phyloP scores from a whole-genome alignment of 208 protist species.

The Jaenimonas drosophilae region DNA sequence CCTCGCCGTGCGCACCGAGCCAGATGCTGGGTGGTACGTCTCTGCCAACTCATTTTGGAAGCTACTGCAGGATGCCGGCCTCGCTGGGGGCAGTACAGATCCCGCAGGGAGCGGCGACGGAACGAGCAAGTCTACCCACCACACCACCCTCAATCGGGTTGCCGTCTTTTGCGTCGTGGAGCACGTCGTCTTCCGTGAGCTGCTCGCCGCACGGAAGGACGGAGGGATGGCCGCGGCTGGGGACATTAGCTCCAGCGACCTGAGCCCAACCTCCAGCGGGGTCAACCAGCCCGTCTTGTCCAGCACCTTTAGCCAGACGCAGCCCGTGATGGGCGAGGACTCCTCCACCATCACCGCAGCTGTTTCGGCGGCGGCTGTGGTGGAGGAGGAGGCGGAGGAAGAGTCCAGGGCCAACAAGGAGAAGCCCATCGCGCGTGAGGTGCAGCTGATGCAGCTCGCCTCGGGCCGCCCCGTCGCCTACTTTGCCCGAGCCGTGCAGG shows the following conservation, averaged over 20 bases:
- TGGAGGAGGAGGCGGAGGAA: neutral
- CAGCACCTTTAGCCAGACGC: neutral
- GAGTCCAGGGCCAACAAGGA: neutral
- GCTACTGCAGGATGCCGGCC: constrained; percentile 36
- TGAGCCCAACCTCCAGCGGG: neutral
- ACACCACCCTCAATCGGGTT: constrained; percentile 44
- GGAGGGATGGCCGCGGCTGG: no score
- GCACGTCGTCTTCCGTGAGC: constrained; percentile 12
- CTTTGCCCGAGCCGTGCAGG: constrained; percentile 30
- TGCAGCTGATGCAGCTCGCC: neutral
- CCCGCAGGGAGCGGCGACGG: neutral
- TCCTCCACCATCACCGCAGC: neutral
- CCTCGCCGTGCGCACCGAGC: neutral
- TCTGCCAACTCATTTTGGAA: constrained; percentile 45
- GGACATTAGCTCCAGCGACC: neutral
- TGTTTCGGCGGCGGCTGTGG: neutral
- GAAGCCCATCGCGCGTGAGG: neutral
- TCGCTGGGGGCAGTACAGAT: constrained; percentile 20
- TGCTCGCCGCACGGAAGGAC: no score
- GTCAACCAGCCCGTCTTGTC: neutral
- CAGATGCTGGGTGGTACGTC: constrained; percentile 11
- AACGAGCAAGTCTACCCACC: neutral
- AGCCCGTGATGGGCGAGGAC: neutral
- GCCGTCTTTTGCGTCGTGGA: constrained; percentile 51
- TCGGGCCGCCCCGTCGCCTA: constrained; percentile 7